These are phyloP conservation scores for Thalassiosira delicatula DNA, from an alignment of 352 stramenopile species.

Conservation along the genomic window DNA sequence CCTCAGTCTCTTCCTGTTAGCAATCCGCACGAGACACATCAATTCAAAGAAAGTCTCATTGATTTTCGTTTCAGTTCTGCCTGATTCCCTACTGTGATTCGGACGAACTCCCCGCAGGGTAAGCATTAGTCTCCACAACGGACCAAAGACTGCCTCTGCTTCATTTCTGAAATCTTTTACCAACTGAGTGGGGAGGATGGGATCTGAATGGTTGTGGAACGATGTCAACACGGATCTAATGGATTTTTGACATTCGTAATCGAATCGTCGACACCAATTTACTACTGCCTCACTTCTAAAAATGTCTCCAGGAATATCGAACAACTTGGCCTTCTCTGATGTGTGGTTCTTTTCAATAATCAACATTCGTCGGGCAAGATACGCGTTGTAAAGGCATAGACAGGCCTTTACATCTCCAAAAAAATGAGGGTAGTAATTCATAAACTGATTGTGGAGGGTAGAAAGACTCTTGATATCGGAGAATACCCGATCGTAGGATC, in stretches of 20 bases:
- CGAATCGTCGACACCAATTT: neutral
- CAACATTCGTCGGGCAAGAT: neutral
- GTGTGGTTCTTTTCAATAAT: neutral
- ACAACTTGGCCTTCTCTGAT: too few species aligned
- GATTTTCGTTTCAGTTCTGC: neutral
- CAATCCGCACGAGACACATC: neutral
- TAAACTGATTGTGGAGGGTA: neutral
- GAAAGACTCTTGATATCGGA: neutral
- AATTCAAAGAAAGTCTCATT: conserved; percentile 5
- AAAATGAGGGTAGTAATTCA: neutral
- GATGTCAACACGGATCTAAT: neutral
- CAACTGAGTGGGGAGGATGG: neutral
- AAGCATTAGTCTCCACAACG: neutral
- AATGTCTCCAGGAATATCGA: too few species aligned
- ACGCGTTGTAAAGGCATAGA: neutral
- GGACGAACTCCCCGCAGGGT: neutral
- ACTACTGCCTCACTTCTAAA: neutral
- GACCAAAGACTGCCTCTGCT: neutral
- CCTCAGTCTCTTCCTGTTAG: neutral
- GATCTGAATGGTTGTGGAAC: conserved; percentile 3
- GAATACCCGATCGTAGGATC: conserved; percentile 4
- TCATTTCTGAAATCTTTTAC: neutral
- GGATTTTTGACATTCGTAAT: neutral
- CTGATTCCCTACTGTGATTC: neutral
- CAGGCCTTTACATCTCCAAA: neutral